phyloP scores from a whole-genome alignment of 495 filamentous ascomycete species.

The Collariella sp. region DNA sequence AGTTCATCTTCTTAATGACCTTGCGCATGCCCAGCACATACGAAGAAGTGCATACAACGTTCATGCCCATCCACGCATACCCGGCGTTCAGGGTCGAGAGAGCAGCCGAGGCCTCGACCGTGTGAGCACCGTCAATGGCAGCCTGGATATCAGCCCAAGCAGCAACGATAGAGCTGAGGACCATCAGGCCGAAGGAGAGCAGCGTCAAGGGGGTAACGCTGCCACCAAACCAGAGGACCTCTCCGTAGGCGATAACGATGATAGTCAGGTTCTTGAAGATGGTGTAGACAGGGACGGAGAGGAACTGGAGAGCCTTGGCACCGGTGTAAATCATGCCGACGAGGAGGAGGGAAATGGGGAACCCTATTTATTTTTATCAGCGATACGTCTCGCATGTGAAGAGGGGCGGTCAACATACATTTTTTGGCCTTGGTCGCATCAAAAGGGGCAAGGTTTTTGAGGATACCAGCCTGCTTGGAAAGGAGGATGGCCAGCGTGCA shows the following conservation, averaged over 20 bases:
- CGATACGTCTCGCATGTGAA: background rate
- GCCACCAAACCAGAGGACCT: constrained; percentile 98
- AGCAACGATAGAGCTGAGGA: constrained; percentile 86
- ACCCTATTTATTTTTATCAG: constrained; percentile 55
- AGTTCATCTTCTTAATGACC: constrained; percentile 98
- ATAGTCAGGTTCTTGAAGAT: constrained; percentile 99
- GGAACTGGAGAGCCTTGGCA: constrained; percentile 91
- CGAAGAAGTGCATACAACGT: constrained; percentile 89
- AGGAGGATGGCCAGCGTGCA: constrained; percentile 82
- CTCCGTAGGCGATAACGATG: constrained; percentile 96
- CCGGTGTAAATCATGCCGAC: constrained; percentile 99
- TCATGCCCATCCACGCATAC: constrained; percentile 96
- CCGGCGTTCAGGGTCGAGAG: constrained; percentile 90
- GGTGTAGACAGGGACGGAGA: constrained; percentile 97
- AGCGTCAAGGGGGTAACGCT: constrained; percentile 80
- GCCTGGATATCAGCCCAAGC: constrained; percentile 97
- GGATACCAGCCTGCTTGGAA: constrained; percentile 74
- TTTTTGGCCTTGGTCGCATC: constrained; percentile 82
- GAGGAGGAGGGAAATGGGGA: constrained; percentile 90
- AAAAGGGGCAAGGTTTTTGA: constrained; percentile 80
- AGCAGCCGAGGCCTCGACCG: constrained; percentile 56
- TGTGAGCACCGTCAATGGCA: constrained; percentile 54
- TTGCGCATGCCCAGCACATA: constrained; percentile 94
- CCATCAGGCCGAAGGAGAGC: constrained; percentile 96
- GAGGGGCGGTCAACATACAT: constrained; percentile 48